Base-by-base conservation (phyloP, 2,329 filamentous ascomycete genomes). In the Venturiaceae sp. region DNA sequence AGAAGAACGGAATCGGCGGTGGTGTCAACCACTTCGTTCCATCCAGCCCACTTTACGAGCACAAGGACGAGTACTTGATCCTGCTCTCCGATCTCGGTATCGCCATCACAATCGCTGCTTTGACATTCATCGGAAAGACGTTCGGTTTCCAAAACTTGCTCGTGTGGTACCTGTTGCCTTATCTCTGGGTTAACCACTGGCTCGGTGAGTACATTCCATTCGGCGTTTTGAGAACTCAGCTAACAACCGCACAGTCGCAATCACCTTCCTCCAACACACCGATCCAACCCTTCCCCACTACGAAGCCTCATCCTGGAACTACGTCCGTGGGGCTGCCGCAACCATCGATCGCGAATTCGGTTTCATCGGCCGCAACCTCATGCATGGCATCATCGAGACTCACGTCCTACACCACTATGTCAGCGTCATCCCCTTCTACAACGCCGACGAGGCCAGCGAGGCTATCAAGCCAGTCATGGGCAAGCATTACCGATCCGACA, bases 111-210 rank as follows among this genome's bases (percentile, higher is more conserved):
- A 75, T 77, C 58, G 76, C 80, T 61, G 78, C 75, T 55, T 81
- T 96, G 61, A 81, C 82, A 74, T 80, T 80, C 67, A 78, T 96
- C 64, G 85, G 85, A 67, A 84, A 84, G 73, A 88, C 75, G 59
- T 96, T 86, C 66, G 94, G 94, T 69, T 92, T 85, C 80, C 72
- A 79, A 70, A 97, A 96, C 79, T 79, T 97, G 72, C 77, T 88
- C 61, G 87, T 99, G 63, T 97, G 94, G 92, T 99, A 99, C 77
- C 85, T 92, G 69, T 70, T 95, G 60, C 94, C 94, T 37, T 99
- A 97, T 74, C 80, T 96, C 62, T 96, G 92, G 92, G 92, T 96
- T 59, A 95, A 97, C 83, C 91, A 96, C 83, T 97, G 92, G 92
- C 87, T 97, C 59, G 89, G 90, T 94, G 85, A 81, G 88, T 82